Percentiles rank a stretch among this genome's conserved stretches.
phyloP scores from a whole-genome alignment of 2,329 filamentous ascomycete genomes.

The Hypoxylon sp. region DNA sequence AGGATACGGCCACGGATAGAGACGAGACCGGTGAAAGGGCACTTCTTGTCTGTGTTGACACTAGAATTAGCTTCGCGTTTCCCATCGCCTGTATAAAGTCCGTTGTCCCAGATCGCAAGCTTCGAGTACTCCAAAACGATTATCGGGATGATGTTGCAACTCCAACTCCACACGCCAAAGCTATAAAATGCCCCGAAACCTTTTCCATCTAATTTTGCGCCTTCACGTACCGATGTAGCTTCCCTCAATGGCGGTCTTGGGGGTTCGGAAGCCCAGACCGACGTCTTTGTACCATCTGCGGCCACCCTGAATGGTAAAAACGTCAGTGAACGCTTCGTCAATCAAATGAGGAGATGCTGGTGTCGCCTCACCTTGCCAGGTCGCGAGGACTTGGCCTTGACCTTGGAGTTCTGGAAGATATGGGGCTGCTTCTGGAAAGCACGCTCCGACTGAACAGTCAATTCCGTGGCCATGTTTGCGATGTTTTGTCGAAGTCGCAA shows the following conservation, averaged over 20 bases:
- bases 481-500: slow-evolving; percentile 59
- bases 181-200: not conserved
- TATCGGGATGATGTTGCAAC: not conserved
- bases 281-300: slow-evolving; percentile 94
- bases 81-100: slow-evolving; percentile 1
- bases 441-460: slow-evolving; percentile 99
- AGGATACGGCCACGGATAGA: slow-evolving; percentile 99
- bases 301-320: slow-evolving; percentile 45
- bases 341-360: not conserved
- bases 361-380: slow-evolving; percentile 83
- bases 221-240: slow-evolving; percentile 93
- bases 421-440: slow-evolving; percentile 99
- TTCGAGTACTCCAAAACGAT: not conserved
- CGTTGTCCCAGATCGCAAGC: not conserved
- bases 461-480: slow-evolving; percentile 93
- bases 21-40: slow-evolving; percentile 98
- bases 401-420: slow-evolving; percentile 99
- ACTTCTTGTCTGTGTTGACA: slow-evolving; percentile 91
- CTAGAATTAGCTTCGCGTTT: slow-evolving; percentile 32
- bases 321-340: slow-evolving; percentile 15
- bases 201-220: slow-evolving; percentile 16
- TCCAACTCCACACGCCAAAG: not conserved
- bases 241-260: slow-evolving; percentile 98
- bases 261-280: slow-evolving; percentile 98
- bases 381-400: slow-evolving; percentile 84